Base-by-base conservation (phyloP, 306 rosid genomes). In the Purshia tridentata region DNA sequence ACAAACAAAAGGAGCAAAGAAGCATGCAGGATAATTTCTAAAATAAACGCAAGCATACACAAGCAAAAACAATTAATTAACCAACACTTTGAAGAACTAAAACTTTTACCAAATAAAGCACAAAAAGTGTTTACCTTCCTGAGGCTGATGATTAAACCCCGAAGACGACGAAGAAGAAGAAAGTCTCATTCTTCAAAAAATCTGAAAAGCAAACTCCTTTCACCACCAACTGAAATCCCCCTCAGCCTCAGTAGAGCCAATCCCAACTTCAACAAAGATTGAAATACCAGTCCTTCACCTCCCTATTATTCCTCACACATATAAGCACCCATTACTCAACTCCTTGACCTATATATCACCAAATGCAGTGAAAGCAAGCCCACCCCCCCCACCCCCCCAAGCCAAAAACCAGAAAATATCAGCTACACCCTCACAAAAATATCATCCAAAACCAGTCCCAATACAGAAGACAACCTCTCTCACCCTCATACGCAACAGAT, bases 391-490 rank as follows among this genome's bases (percentile, higher is more conserved):
- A 66, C 81, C 88, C 81, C 70, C 84, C 69, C 52, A 70, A 15
- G 76, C 63, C 80, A 56, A 67, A 53, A 60, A 37, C 74, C 86
- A 76, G 78, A 61, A 84, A 67, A 65, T 47, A 44, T 46, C 42
- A 65, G 44, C 56, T 39, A 47, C 58, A 61, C 75, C 29, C 51
- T 2, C 18, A 9, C 7, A 4, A 19, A 45, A 73, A 67, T 63
- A 74, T 82, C 87, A 88, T 72, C 93, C 91, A 72, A 88, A 86
- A 65, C 84, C 89, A 80, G 82, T 84, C 15, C 89, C 89, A 78
- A 86, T 78, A 78, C 86, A 88, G 77, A 61, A 84, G 72, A 80
- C 75, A 73, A 82, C 23, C 66, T 83, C 80, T 22, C 72, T 82
- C 39, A 81, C 66, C 86, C 78, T 82, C 88, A 85, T 88, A 77